Evolutionary conservation across 2,329 filamentous ascomycete species (phyloP), one percentile per base, ranked within the genome.

Genomic region (Beauveria pseudobassiana): DNA sequence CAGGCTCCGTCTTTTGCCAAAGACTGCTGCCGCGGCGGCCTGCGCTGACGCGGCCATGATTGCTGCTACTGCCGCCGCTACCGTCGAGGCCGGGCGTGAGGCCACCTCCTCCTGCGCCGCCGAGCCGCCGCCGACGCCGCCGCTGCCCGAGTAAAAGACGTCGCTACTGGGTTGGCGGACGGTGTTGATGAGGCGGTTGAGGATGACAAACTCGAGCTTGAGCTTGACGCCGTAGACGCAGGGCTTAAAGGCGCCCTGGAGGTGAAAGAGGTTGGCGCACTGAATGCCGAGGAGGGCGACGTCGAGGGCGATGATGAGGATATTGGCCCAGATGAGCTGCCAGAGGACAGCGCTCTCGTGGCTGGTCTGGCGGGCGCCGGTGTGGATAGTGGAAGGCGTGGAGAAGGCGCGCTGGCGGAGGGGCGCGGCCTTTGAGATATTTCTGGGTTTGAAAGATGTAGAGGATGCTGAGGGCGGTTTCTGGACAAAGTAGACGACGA

Each of bases 401-500:
- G 82, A 78, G 69, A 71, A 74, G 59, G 51, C n/a, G 1, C 48
- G 55, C 48, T 63, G 59, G 26, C 56, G 49, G 46, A 66, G 48
- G 4, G 4, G 66, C 56, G 10, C 62, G 60, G 6, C 56, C 50
- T 9, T 58, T 62, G 28, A 67, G 53, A 42, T 61, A 64, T 18
- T 62, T 64, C 30, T 62, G 64, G 5, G 65, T 67, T 42, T 66
- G 62, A 30, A 60, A 65, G 16, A 84, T 81, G 68, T 81, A 83
- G n/a, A 82, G 68, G 0, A 73, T 74, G 3, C 79, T 80, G 54
- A 83, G 75, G 61, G 80, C 73, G 45, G 79, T 74, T 64, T 83
- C 67, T 83, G 81, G 18, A 81, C 63, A 65, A 78, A 82, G 67
- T 82, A 83, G 5, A 79, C 74, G 16, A 78, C 80, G 70, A 83